These are phyloP conservation scores for Dioscorea zingiberensis DNA, from an alignment of 106 monocot genomes.

Conservation along the genomic window DNA sequence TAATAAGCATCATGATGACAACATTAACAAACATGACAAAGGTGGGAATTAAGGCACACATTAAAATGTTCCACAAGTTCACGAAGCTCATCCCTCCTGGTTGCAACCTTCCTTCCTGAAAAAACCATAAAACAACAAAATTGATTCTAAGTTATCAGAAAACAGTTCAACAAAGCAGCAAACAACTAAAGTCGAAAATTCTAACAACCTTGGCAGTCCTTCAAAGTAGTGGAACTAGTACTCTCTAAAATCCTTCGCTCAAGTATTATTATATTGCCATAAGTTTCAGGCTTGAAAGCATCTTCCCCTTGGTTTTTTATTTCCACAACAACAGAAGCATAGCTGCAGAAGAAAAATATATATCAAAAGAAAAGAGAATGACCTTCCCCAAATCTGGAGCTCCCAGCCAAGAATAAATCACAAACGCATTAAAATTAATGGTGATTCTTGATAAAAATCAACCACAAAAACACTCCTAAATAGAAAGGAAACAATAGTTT, in stretches of 20 bases:
- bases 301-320: constrained; percentile 87
- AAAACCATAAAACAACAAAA: constrained; percentile 3
- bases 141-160: too few species aligned
- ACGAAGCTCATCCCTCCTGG: constrained; percentile 55
- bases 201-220: constrained; percentile 62
- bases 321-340: constrained; percentile 70
- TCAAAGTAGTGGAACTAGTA: constrained; percentile 52
- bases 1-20: too few species aligned
- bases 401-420: too few species aligned
- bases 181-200: not conserved
- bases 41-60: constrained; percentile 28
- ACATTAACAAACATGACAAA: too few species aligned
- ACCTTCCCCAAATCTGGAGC: too few species aligned
- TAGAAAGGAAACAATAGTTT: too few species aligned
- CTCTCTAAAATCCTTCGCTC: constrained; percentile 85
- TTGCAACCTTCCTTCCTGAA: constrained; percentile 82
- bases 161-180: too few species aligned
- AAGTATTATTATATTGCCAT: constrained; percentile 64
- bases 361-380: too few species aligned
- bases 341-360: constrained; percentile 37
- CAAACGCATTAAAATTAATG: too few species aligned
- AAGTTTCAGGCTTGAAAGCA: constrained; percentile 74
- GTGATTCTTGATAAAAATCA: too few species aligned
- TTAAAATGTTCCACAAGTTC: constrained; percentile 93
- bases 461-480: too few species aligned